phyloP scores from a whole-genome alignment of 2,329 filamentous ascomycete species.

The Rhinocladiella mackenziei region DNA sequence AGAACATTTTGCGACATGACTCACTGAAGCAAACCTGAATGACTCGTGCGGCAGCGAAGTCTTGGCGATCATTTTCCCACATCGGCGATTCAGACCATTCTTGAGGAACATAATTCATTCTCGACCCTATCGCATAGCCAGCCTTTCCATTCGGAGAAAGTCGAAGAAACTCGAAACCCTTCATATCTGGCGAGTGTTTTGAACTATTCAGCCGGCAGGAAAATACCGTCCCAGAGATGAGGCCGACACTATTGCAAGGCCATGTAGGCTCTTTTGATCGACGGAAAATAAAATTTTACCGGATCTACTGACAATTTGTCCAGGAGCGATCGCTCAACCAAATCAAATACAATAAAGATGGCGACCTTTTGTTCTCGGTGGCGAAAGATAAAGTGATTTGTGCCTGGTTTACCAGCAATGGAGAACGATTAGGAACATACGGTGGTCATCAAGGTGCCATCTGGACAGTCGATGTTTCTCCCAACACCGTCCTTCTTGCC shows the following conservation, averaged over 20 bases:
- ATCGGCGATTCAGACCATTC: too few species aligned
- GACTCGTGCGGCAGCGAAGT: slow-evolving; percentile 12
- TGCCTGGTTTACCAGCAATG: slow-evolving; percentile 96
- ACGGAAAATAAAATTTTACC: slow-evolving; percentile 18
- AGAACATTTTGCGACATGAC: too few species aligned
- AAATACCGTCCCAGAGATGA: too few species aligned
- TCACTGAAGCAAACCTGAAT: too few species aligned
- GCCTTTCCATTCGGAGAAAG: too few species aligned
- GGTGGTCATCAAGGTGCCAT: slow-evolving; percentile 95
- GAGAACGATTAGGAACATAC: slow-evolving; percentile 95
- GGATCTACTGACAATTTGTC: slow-evolving; percentile 28
- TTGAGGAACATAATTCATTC: too few species aligned
- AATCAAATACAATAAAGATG: slow-evolving; percentile 92
- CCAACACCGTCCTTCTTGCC: slow-evolving; percentile 84
- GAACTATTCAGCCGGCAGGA: too few species aligned
- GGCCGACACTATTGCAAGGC: slow-evolving; percentile 91
- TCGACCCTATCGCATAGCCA: too few species aligned
- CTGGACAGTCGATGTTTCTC: slow-evolving; percentile 97
- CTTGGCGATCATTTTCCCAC: slow-evolving; percentile 6
- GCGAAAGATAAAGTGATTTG: slow-evolving; percentile 96
- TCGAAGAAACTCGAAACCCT: too few species aligned
- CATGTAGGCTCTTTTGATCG: slow-evolving; percentile 54
- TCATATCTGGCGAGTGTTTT: too few species aligned
- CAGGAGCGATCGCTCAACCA: slow-evolving; percentile 90
- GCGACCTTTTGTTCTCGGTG: slow-evolving; percentile 93